These are phyloP conservation scores for Rubus parviflorus DNA, from an alignment of 306 rosid species.

Conservation along the genomic window DNA sequence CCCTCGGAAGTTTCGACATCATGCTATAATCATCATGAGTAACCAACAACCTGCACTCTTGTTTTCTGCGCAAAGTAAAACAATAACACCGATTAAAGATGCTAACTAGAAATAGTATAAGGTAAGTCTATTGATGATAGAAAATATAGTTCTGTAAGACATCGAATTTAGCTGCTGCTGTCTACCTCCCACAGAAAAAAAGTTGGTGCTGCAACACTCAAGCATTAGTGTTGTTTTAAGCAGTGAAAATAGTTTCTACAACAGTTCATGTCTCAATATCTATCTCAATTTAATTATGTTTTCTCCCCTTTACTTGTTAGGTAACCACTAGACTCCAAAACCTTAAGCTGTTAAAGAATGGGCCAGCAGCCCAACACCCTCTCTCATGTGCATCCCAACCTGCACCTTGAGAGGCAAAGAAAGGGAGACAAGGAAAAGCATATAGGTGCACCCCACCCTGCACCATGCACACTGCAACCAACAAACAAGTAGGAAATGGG, in stretches of 20 bases:
- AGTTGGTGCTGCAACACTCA: background rate
- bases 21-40: slow-evolving; percentile 97
- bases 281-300: background rate
- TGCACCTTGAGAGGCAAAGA: background rate
- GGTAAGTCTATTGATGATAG: background rate
- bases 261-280: background rate
- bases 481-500: background rate
- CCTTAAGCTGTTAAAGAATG: background rate
- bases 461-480: background rate
- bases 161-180: background rate
- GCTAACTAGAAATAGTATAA: background rate
- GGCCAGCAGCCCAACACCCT: too few relatives aligned
- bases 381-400: background rate
- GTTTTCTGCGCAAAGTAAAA: slow-evolving; percentile 54
- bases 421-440: background rate
- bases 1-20: slow-evolving; percentile 79
- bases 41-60: slow-evolving; percentile 75
- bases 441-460: background rate
- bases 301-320: background rate
- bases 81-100: slow-evolving; percentile 19
- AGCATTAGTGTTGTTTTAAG: background rate
- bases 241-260: background rate
- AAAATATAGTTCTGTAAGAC: background rate
- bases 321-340: background rate
- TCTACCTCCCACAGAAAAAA: background rate